These are phyloP conservation scores for Chlorophyllum brunneum DNA, from an alignment of 768 basidiomycete species.

Conservation along the genomic window DNA sequence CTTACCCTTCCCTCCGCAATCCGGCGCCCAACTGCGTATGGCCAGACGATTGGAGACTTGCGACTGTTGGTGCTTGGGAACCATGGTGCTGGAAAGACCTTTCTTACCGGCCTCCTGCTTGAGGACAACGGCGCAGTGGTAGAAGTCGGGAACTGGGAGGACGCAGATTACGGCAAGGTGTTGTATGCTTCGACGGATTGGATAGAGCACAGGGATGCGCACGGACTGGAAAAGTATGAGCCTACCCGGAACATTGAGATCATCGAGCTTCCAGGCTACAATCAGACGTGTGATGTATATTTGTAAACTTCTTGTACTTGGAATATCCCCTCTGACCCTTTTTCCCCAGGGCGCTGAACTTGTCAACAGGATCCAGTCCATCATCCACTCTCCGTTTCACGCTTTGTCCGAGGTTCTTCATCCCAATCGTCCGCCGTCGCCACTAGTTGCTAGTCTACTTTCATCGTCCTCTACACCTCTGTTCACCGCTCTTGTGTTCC, in stretches of 20 bases:
- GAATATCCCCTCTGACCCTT: neutral
- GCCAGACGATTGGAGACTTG: slow-evolving; percentile 63
- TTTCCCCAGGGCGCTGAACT: slow-evolving; percentile 28
- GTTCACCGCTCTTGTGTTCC: slow-evolving; percentile 56
- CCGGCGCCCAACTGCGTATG: slow-evolving; percentile 61
- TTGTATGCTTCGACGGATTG: slow-evolving; percentile 67
- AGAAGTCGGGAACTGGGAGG: slow-evolving; percentile 58
- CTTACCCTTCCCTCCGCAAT: slow-evolving; percentile 58
- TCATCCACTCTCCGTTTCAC: slow-evolving; percentile 56
- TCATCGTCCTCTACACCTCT: slow-evolving; percentile 56
- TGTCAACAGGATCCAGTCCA: slow-evolving; percentile 28
- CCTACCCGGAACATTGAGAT: slow-evolving; percentile 65
- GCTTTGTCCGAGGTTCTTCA: slow-evolving; percentile 50
- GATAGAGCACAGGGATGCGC: slow-evolving; percentile 61
- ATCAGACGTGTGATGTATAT: slow-evolving; percentile 44
- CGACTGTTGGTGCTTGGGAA: slow-evolving; percentile 51
- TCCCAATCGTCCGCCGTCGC: slow-evolving; percentile 48
- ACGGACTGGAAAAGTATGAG: slow-evolving; percentile 65
- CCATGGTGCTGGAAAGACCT: slow-evolving; percentile 39
- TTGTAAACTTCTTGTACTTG: slow-evolving; percentile 2
- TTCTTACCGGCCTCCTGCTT: slow-evolving; percentile 45
- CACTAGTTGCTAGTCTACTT: slow-evolving; percentile 46
- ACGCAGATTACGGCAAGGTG: slow-evolving; percentile 30
- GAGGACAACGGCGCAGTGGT: slow-evolving; percentile 69
- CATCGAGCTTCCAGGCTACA: slow-evolving; percentile 44